Evolutionary conservation across 2,329 filamentous ascomycete species (phyloP), one percentile per base, ranked within the genome.

Genomic region (Nothophaeocryptopus gaeumannii): DNA sequence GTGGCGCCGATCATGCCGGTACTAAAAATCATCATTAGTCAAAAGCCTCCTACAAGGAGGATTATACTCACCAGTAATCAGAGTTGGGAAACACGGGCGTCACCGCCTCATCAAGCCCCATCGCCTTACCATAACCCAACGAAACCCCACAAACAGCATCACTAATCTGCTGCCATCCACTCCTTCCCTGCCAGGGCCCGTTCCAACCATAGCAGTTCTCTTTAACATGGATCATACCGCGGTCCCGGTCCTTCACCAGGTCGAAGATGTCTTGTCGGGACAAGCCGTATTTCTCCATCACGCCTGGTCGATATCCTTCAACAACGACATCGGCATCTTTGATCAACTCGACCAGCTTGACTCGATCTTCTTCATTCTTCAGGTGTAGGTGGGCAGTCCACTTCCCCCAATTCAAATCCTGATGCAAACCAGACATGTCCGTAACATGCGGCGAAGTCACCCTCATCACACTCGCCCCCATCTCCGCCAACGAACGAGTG

Each of bases 401-500:
- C 54, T 80, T 80, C 2, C 78, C 78, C 66, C 71, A 74, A 55
- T 72, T 78, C 2, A 79, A 62, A 48, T 79, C 76, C 2, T 66
- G 63, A 39, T 76, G 73, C 12, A 78, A 42, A 0, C 45, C 40
- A 0, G 76, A 55, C 29, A 61, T 43, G 63, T 88, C 85, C 12
- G 83, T 83, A n/a, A 89, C 74, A 39, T 80, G 72, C 0, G 83
- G 79, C 7, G 81, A 82, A 2, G 85, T 89, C 39, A 89, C 75
- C 60, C 88, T 86, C 57, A 90, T 75, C 0, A 90, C 85, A 45
- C 84, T 79, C 7, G 86, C 86, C 2, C 87, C 87, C 63, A 89
- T 85, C 54, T 88, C 86, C n/a, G 83, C 85, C 0, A 90, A 76
- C 1, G 83, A 83, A 29, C 85, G 80, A 2, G 82, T 82, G 57